Evolutionary conservation across 352 stramenopile species (phyloP).

Genomic region (Blastocystis sp.): DNA sequence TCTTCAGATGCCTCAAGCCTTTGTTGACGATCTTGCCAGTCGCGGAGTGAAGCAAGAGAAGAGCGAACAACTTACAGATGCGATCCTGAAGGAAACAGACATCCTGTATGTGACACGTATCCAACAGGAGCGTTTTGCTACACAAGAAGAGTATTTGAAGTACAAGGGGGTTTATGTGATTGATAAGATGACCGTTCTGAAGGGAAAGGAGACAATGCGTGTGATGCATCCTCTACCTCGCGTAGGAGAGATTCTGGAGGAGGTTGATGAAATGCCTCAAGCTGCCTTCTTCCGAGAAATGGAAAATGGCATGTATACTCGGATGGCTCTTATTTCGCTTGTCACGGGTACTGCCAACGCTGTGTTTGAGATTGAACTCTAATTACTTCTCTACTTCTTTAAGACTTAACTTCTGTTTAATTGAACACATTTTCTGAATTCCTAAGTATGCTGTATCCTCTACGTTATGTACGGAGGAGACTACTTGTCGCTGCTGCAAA

Average conservation of each 20-base stretch:
- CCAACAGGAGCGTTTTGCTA: conserved; percentile 92
- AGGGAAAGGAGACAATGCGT: conserved; percentile 78
- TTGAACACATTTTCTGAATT: not conserved
- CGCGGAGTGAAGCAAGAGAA: conserved; percentile 78
- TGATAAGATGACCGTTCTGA: conserved; percentile 70
- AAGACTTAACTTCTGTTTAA: not conserved
- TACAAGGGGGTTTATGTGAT: conserved; percentile 82
- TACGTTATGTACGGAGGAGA: not conserved
- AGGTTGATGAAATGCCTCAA: conserved; percentile 86
- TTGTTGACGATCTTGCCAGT: conserved; percentile 71
- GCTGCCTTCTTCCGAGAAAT: conserved; percentile 93
- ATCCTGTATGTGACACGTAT: conserved; percentile 96
- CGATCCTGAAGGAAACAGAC: conserved; percentile 81
- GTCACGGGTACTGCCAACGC: conserved; percentile 69
- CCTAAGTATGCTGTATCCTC: not conserved
- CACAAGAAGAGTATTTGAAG: conserved; percentile 82
- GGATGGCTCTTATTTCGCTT: conserved; percentile 91
- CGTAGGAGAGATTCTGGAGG: conserved; percentile 88
- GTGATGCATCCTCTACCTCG: conserved; percentile 96
- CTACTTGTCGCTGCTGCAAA: not conserved
- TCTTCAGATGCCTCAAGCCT: conserved; percentile 73
- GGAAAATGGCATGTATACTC: conserved; percentile 93
- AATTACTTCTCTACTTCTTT: conserved; percentile 12
- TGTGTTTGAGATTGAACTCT: conserved; percentile 47
- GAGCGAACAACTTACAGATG: conserved; percentile 72